phyloP scores from a whole-genome alignment of 441 rosid species.

The Eruca vesicaria region DNA sequence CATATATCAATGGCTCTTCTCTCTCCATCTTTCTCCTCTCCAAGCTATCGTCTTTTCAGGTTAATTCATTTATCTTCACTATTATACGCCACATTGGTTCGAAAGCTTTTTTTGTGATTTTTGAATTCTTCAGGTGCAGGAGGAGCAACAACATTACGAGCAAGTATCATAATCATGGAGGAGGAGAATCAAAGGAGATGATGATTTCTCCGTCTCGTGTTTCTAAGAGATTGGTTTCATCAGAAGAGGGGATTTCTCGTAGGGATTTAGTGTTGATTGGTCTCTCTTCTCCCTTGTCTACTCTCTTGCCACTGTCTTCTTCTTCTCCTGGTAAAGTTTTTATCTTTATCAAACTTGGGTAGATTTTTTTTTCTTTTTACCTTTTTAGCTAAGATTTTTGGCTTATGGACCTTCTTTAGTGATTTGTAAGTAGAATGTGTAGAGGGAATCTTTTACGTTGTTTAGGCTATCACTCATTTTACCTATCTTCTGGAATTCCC shows the following conservation, averaged over 20 bases:
- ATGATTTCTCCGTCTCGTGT: conserved; percentile 35
- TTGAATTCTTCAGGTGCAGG: conserved; percentile 38
- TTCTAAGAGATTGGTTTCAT: conserved; percentile 37
- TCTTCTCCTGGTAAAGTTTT: conserved; percentile 46
- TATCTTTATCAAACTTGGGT: background rate
- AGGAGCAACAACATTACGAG: conserved; percentile 33
- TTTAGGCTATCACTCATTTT: background rate
- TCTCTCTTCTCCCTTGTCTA: conserved; percentile 57
- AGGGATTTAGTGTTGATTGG: conserved; percentile 68
- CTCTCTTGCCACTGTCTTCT: conserved; percentile 39
- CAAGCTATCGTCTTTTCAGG: conserved; percentile 42
- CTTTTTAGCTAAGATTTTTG: background rate
- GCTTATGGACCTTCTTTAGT: background rate
- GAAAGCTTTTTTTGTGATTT: background rate
- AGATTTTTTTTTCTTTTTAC: background rate
- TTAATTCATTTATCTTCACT: background rate
- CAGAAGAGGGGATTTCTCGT: conserved; percentile 43
- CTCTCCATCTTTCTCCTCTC: conserved; percentile 38
- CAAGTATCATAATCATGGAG: conserved; percentile 43
- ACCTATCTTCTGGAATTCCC: background rate
- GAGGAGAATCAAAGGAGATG: conserved; percentile 30
- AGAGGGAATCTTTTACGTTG: too few relatives aligned
- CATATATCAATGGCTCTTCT: conserved; percentile 46
- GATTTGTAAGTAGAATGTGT: background rate
- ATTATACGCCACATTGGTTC: background rate